Percentiles rank a stretch among this genome's conserved stretches.
Evolutionary conservation across 768 basidiomycete genomes (phyloP).

Genomic region (Termitomyces heimii): DNA sequence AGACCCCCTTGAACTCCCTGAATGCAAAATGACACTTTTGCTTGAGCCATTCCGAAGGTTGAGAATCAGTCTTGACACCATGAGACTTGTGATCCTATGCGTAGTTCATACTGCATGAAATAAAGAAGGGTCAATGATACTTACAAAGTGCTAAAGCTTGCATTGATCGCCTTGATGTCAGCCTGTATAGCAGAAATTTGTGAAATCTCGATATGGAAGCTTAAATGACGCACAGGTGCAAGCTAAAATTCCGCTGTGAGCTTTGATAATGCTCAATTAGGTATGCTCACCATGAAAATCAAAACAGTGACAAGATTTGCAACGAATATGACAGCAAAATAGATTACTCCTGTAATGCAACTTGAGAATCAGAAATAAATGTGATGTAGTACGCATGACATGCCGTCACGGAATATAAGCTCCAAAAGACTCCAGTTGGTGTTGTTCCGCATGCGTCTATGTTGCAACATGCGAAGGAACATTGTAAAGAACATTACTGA

Average conservation of each 20-base stretch:
- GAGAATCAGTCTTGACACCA: constrained; percentile 31
- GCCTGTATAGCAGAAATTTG: constrained; percentile 10
- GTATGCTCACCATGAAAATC: constrained; percentile 23
- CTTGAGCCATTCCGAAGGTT: constrained; percentile 19
- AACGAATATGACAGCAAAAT: constrained; percentile 28
- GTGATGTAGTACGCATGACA: not conserved
- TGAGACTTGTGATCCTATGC: constrained; percentile 25
- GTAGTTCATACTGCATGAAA: not conserved
- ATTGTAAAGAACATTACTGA: constrained; percentile 25
- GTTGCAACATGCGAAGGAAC: constrained; percentile 19
- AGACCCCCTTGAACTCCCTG: not conserved
- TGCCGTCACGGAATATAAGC: constrained; percentile 27
- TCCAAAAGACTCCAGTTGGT: constrained; percentile 18
- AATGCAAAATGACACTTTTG: not conserved
- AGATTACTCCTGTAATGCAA: not conserved
- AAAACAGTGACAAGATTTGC: constrained; percentile 27
- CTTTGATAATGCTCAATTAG: not conserved
- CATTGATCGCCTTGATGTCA: constrained; percentile 30
- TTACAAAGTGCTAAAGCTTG: constrained; percentile 31
- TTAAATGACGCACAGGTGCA: not conserved
- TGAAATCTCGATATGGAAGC: not conserved
- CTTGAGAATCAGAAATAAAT: not conserved
- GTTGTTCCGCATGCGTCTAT: constrained; percentile 11
- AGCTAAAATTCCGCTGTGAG: not conserved
- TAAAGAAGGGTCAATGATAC: not conserved